Evolutionary conservation across 805 yeast species (phyloP).

Genomic region (Metschnikowia chrysomelidarum): DNA sequence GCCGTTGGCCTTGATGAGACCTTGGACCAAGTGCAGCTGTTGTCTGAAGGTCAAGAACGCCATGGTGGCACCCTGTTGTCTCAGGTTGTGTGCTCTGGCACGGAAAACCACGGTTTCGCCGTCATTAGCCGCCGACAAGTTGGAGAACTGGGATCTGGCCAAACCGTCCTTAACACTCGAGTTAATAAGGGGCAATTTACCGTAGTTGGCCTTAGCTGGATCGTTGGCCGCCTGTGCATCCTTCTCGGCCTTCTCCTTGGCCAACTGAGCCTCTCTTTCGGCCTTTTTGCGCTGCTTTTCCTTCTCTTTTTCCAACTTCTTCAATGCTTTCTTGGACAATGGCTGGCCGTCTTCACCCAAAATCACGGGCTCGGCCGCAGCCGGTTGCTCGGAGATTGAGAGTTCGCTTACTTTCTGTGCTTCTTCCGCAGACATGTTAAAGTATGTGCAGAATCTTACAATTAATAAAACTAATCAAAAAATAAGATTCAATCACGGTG

Average conservation of each 20-base stretch:
- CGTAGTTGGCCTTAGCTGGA: conserved; percentile 84
- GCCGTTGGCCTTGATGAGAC: conserved; percentile 55
- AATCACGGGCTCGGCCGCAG: conserved; percentile 25
- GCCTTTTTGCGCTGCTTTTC: conserved; percentile 93
- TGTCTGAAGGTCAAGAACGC: conserved; percentile 90
- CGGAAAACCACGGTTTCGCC: conserved; percentile 81
- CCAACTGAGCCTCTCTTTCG: conserved; percentile 85
- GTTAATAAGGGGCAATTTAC: conserved; percentile 84
- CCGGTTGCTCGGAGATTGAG: conserved; percentile 15
- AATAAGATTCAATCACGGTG: background rate
- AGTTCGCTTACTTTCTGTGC: conserved; percentile 17
- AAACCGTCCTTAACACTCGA: conserved; percentile 67
- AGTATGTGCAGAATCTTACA: too few species aligned
- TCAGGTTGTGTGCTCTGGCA: conserved; percentile 89
- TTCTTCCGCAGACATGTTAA: conserved; percentile 19
- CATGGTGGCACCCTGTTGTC: conserved; percentile 96
- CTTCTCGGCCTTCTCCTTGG: conserved; percentile 80
- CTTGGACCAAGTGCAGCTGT: conserved; percentile 86
- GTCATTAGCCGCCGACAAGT: conserved; percentile 59
- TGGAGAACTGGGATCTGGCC: conserved; percentile 55
- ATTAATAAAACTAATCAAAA: too few species aligned
- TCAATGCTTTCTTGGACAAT: conserved; percentile 87
- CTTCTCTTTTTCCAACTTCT: conserved; percentile 88
- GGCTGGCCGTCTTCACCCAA: conserved; percentile 81
- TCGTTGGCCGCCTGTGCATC: conserved; percentile 71